Conservation (phyloP, 371 early-diverging fungal genomes). For the Parasitella parasitica region DNA sequence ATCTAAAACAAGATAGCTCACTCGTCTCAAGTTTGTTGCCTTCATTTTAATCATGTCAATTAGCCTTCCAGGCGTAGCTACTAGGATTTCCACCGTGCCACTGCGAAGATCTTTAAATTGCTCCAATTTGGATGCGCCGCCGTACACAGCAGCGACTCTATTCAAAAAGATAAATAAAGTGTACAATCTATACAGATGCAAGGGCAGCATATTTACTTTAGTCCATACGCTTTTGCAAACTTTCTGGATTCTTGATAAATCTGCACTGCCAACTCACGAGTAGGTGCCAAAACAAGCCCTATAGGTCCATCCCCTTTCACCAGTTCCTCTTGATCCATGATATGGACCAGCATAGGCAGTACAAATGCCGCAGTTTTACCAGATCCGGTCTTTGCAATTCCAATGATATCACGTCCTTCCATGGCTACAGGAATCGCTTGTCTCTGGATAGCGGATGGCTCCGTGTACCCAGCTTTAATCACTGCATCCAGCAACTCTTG, state of each 20-base stretch:
- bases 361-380: constrained; percentile 79
- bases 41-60: constrained; percentile 93
- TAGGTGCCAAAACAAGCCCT: constrained; percentile 79
- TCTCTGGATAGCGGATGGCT: constrained; percentile 80
- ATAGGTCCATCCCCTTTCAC: constrained; percentile 73
- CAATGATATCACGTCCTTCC: constrained; percentile 81
- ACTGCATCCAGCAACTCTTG: constrained; percentile 67
- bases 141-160: constrained; percentile 79
- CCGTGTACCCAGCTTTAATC: constrained; percentile 60
- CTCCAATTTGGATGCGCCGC: constrained; percentile 88
- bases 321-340: constrained; percentile 78
- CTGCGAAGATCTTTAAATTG: constrained; percentile 86
- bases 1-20: constrained; percentile 92
- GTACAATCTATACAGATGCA: too few species aligned
- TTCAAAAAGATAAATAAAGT: neutral
- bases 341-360: constrained; percentile 85
- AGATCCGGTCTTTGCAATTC: constrained; percentile 88
- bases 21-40: constrained; percentile 85
- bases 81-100: constrained; percentile 84
- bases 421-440: constrained; percentile 79
- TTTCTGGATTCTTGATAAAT: constrained; percentile 82
- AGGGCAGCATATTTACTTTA: constrained; percentile 34
- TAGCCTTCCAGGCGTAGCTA: constrained; percentile 95
- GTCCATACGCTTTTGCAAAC: constrained; percentile 73
- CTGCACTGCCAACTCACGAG: constrained; percentile 89